Base-by-base conservation (phyloP, 768 basidiomycete genomes). In the Lentinula edodes region DNA sequence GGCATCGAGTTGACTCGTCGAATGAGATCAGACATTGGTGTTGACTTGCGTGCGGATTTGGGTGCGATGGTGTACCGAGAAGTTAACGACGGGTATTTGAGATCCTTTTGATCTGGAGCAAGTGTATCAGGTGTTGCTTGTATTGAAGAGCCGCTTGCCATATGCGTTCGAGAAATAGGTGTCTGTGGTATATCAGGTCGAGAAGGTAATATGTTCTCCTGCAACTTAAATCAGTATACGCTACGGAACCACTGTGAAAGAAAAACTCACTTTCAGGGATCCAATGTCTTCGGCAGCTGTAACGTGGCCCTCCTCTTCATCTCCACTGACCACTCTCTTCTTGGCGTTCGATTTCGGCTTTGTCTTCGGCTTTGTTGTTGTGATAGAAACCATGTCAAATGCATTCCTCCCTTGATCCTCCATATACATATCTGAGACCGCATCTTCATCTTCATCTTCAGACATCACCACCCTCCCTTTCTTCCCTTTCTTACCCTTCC, bases 11-110 rank as follows among this genome's bases (percentile, higher is more conserved):
- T 87, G 35, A 84, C 89, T 59, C 84, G 86, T 52, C 83, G 82
- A 63, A 91, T 89, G 64, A 91, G 82, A 70, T 91, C 90, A 53
- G 84, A 81, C 87, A 92, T 88, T 4, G 88, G 82, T 2, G 84
- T 83, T 23, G 78, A 71, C 65, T 79, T 85, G 39, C 55, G 55
- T n/a, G 55, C 41, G 3, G 70, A 73, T 34, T 76, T 75, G 3
- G 82, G 75, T n/a, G 80, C 80, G 62, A 83, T 76, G 52, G 81
- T 78, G 63, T 82, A 79, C 6, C 73, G 73, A 18, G 75, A 71
- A 55, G 72, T 66, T 34, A 74, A 70, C 63, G 63, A 62, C 58
- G 55, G 46, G 52, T 36, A 55, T 34, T 51, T 58, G 53, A 32
- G 32, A 7, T 15, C 13, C 34, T 34, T 16, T 52, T 16, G 20